Evolutionary conservation across 2,329 filamentous ascomycete species (phyloP).

Genomic region (Microsporum audouinii): DNA sequence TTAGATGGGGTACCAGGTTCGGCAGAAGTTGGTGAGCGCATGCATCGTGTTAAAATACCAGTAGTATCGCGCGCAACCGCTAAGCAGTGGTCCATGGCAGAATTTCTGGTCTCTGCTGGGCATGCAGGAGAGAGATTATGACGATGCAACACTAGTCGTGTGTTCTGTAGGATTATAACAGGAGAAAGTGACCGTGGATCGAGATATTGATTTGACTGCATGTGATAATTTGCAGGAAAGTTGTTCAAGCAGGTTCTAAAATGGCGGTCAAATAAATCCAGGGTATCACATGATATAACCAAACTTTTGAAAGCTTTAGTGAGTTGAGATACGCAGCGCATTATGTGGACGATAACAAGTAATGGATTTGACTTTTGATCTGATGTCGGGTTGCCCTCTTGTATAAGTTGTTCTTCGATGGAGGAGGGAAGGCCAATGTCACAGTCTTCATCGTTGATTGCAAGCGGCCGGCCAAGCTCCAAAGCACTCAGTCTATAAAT

Average conservation of each 20-base stretch:
- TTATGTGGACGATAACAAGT: conserved; percentile 68
- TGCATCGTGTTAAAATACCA: conserved; percentile 57
- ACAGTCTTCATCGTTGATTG: conserved; percentile 82
- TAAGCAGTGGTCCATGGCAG: conserved; percentile 68
- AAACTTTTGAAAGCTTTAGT: conserved; percentile 58
- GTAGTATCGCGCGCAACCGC: conserved; percentile 67
- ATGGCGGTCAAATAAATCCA: conserved; percentile 71
- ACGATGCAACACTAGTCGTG: conserved; percentile 73
- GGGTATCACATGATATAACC: conserved; percentile 52
- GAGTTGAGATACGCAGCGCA: conserved; percentile 64
- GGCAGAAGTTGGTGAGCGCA: conserved; percentile 33
- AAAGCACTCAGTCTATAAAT: conserved; percentile 54
- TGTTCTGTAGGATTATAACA: conserved; percentile 66
- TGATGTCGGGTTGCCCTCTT: conserved; percentile 36
- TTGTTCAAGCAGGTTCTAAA: conserved; percentile 62
- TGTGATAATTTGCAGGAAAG: conserved; percentile 65
- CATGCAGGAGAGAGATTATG: conserved; percentile 73
- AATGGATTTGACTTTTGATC: conserved; percentile 56
- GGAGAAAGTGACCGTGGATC: conserved; percentile 65
- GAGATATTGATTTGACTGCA: conserved; percentile 53
- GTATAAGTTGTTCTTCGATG: conserved; percentile 59
- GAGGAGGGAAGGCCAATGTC: conserved; percentile 69
- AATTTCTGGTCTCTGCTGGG: conserved; percentile 51
- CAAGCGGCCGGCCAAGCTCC: conserved; percentile 65
- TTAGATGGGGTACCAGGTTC: conserved; percentile 20